Evolutionary conservation across 2,329 filamentous ascomycete genomes (phyloP).

Genomic region (Elsinoe australis): DNA sequence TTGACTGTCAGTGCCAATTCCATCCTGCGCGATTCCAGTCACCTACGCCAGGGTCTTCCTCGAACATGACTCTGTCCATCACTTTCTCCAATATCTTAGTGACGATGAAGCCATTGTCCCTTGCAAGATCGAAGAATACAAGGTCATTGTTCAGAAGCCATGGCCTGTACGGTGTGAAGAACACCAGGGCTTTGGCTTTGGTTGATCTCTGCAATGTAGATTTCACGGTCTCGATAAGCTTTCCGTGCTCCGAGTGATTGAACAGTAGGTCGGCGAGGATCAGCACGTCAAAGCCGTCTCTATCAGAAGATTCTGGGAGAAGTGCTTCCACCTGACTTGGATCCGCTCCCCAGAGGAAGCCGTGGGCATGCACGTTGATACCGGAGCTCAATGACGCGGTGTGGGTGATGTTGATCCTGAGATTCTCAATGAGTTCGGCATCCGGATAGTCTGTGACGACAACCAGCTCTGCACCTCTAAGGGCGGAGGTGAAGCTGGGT

Average conservation of each 20-base stretch:
- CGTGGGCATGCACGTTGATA: constrained; percentile 41
- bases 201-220: constrained; percentile 53
- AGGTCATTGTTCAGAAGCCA: constrained; percentile 83
- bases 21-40: background rate
- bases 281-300: constrained; percentile 62
- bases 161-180: constrained; percentile 89
- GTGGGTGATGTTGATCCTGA: constrained; percentile 65
- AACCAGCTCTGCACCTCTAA: constrained; percentile 57
- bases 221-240: constrained; percentile 64
- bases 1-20: background rate
- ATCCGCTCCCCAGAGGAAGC: constrained; percentile 77
- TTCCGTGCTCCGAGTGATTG: constrained; percentile 78
- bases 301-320: constrained; percentile 38
- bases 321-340: constrained; percentile 51
- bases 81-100: constrained; percentile 73
- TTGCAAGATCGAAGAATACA: constrained; percentile 73
- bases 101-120: constrained; percentile 63
- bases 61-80: constrained; percentile 82
- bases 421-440: constrained; percentile 69
- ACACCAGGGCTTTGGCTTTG: constrained; percentile 65
- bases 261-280: constrained; percentile 87
- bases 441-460: constrained; percentile 90
- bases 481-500: constrained; percentile 62
- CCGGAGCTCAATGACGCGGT: constrained; percentile 38
- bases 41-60: constrained; percentile 69